Evolutionary conservation across 352 stramenopile genomes (phyloP).

Genomic region (Pythium periplocum): DNA sequence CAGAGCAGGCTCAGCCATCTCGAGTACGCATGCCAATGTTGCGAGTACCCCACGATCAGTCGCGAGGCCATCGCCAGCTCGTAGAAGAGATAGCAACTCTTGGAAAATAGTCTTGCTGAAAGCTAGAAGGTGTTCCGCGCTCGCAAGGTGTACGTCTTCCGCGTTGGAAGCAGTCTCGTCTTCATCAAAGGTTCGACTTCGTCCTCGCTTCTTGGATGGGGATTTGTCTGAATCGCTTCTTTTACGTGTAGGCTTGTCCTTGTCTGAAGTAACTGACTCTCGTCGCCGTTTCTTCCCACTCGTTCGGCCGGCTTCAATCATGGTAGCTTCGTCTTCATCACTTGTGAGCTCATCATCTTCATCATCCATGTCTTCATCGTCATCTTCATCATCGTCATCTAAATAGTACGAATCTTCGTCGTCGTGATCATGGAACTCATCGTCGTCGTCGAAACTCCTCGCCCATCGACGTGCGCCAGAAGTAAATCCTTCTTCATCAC

Average conservation of each 20-base stretch:
- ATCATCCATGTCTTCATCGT: constrained; percentile 22
- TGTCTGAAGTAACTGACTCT: constrained; percentile 27
- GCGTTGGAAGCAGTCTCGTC: background rate
- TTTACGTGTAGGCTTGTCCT: constrained; percentile 10
- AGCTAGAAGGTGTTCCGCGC: constrained; percentile 32
- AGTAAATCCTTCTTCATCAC: constrained; percentile 18
- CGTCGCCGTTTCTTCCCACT: constrained; percentile 22
- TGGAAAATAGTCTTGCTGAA: constrained; percentile 43
- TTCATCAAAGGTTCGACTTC: too few species aligned
- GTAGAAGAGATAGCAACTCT: constrained; percentile 46
- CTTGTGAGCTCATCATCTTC: constrained; percentile 41
- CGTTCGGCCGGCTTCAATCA: background rate
- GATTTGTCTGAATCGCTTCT: constrained; percentile 2
- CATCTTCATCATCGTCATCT: constrained; percentile 23
- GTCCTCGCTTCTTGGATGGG: background rate
- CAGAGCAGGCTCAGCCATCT: constrained; percentile 63
- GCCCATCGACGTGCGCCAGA: background rate
- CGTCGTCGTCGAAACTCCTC: background rate
- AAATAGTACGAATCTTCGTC: background rate
- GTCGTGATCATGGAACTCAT: background rate
- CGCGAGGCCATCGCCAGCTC: constrained; percentile 28
- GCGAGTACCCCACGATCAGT: constrained; percentile 58
- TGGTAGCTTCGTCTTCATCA: constrained; percentile 22
- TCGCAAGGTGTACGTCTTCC: constrained; percentile 6
- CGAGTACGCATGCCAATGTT: constrained; percentile 58